Percentiles rank a stretch among this genome's conserved stretches.
phyloP scores from a whole-genome alignment of 371 early-diverging fungal species.

The Rhizopus sp. region DNA sequence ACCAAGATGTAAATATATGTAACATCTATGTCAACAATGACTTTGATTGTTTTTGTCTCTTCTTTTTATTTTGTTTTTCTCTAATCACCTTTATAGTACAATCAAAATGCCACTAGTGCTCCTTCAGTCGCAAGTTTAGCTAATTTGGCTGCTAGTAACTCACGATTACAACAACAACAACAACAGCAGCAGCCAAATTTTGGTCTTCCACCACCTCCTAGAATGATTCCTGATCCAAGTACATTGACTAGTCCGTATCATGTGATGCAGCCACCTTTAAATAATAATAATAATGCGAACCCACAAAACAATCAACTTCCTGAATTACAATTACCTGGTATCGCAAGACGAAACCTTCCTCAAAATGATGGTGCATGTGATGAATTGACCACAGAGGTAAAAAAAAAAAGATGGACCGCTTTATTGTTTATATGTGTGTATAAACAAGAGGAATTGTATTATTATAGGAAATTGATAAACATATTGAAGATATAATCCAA shows the following conservation, averaged over 20 bases:
- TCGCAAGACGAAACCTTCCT: constrained; percentile 40
- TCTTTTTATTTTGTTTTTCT: too few relatives aligned
- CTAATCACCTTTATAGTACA: background rate
- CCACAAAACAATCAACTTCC: constrained; percentile 7
- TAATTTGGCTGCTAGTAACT: constrained; percentile 12
- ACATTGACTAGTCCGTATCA: constrained; percentile 20
- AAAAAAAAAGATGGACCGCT: background rate
- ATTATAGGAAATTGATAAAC: constrained; percentile 47
- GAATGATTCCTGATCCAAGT: constrained; percentile 22
- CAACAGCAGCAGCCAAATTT: constrained; percentile 1
- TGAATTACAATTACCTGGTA: constrained; percentile 30
- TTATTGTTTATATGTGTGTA: background rate
- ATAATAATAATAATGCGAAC: background rate
- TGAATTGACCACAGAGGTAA: constrained; percentile 35
- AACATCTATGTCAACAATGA: background rate
- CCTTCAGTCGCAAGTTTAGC: constrained; percentile 26
- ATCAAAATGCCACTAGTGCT: constrained; percentile 4
- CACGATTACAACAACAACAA: constrained; percentile 8
- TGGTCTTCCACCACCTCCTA: constrained; percentile 10
- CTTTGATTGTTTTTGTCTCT: too few relatives aligned
- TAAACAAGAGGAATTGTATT: background rate
- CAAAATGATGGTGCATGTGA: constrained; percentile 47
- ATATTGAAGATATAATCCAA: constrained; percentile 30
- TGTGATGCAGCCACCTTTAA: constrained; percentile 16
- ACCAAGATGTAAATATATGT: constrained; percentile 5